These are phyloP conservation scores for Tulasnella sp. DNA, from an alignment of 768 basidiomycete species.

Conservation along the genomic window DNA sequence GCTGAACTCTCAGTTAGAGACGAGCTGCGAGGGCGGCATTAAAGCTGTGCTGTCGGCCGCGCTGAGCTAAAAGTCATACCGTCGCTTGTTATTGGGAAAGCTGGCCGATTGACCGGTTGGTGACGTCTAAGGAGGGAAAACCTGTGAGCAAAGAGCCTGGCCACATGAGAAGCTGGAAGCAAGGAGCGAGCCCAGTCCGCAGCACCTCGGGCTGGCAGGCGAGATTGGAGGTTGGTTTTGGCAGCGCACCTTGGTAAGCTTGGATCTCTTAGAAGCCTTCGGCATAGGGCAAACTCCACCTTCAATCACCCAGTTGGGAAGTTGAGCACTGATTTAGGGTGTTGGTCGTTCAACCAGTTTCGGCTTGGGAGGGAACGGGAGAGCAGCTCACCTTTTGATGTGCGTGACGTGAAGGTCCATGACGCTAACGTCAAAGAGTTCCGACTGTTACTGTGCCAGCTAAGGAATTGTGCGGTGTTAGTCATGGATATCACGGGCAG, in stretches of 20 bases:
- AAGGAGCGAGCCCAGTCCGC: not conserved
- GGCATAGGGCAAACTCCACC: slow-evolving; percentile 73
- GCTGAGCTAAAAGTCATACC: slow-evolving; percentile 45
- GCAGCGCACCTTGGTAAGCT: slow-evolving; percentile 52
- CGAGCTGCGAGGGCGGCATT: not conserved
- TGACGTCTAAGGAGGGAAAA: slow-evolving; percentile 10
- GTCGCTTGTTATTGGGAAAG: slow-evolving; percentile 75
- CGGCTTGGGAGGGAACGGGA: slow-evolving; percentile 1
- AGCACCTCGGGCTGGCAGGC: not conserved
- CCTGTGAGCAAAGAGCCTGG: not conserved
- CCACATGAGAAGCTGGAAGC: not conserved
- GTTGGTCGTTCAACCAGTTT: not conserved
- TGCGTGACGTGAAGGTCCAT: slow-evolving; percentile 96
- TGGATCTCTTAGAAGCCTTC: slow-evolving; percentile 67
- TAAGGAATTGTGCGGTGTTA: slow-evolving; percentile 36
- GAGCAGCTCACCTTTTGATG: slow-evolving; percentile 75
- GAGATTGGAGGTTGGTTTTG: not conserved
- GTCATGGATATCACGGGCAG: not conserved
- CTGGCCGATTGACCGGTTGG: slow-evolving; percentile 56
- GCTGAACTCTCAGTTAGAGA: not conserved
- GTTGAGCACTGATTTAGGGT: slow-evolving; percentile 49
- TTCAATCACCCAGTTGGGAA: slow-evolving; percentile 82
- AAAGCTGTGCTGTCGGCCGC: not conserved
- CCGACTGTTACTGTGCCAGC: slow-evolving; percentile 83
- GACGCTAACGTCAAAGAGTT: slow-evolving; percentile 81